Conservation (phyloP, 163 green algal species). For the Botryococcus braunii region DNA sequence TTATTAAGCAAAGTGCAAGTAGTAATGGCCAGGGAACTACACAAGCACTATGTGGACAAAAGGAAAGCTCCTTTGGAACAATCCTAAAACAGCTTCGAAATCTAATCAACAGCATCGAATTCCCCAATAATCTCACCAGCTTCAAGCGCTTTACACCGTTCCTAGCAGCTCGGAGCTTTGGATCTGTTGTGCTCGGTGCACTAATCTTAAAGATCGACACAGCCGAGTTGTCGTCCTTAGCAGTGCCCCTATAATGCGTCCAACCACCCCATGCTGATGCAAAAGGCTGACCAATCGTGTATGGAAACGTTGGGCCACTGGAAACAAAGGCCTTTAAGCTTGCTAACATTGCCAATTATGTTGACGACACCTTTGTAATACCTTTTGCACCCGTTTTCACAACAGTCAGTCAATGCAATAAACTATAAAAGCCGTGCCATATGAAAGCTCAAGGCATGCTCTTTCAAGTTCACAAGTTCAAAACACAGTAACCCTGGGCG, state of each 20-base stretch:
- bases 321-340: conserved; percentile 46
- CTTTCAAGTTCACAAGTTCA: neutral
- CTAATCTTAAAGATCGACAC: conserved; percentile 77
- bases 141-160: conserved; percentile 81
- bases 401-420: neutral
- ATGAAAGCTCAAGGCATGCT: neutral
- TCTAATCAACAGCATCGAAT: neutral
- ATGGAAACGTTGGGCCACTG: conserved; percentile 45
- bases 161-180: conserved; percentile 50
- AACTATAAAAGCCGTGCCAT: neutral
- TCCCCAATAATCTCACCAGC: conserved; percentile 38
- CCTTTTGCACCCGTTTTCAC: neutral
- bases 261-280: conserved; percentile 59
- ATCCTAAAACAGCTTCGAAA: neutral
- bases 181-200: conserved; percentile 43
- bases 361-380: conserved; percentile 7
- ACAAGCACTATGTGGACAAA: neutral
- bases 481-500: neutral
- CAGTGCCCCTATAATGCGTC: conserved; percentile 61
- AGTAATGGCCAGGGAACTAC: neutral
- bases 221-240: conserved; percentile 53
- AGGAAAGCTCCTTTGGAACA: neutral
- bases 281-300: conserved; percentile 53
- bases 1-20: neutral
- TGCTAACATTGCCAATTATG: conserved; percentile 25